These are phyloP conservation scores for Vitis hybrid DNA, from an alignment of 177 flowering plant genomes.

Conservation along the genomic window DNA sequence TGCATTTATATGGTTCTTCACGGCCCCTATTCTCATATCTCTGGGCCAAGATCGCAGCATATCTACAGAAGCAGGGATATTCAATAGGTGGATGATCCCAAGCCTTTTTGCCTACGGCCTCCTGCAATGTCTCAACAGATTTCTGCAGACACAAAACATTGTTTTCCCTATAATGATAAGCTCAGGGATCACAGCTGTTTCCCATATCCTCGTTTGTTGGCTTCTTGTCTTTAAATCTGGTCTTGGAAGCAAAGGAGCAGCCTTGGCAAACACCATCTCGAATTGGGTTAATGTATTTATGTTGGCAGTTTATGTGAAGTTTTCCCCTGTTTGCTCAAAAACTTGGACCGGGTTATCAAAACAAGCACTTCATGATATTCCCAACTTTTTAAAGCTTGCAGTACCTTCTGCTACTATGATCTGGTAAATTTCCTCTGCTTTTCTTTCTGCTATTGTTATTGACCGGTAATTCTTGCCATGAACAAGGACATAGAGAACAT, in stretches of 20 bases:
- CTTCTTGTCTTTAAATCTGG: constrained; percentile 38
- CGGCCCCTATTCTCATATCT: constrained; percentile 28
- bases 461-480: not conserved
- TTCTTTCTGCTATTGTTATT: not conserved
- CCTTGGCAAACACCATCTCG: constrained; percentile 47
- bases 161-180: constrained; percentile 54
- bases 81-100: constrained; percentile 49
- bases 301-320: constrained; percentile 39
- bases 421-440: constrained; percentile 33
- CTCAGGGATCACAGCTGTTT: constrained; percentile 34
- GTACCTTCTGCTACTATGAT: constrained; percentile 63
- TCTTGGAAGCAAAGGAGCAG: constrained; percentile 51
- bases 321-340: constrained; percentile 35
- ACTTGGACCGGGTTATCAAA: constrained; percentile 61
- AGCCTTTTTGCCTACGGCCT: constrained; percentile 43
- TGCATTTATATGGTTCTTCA: constrained; percentile 39
- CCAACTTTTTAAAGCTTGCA: constrained; percentile 46
- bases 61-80: constrained; percentile 47
- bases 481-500: not conserved
- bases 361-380: constrained; percentile 37
- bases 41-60: constrained; percentile 45
- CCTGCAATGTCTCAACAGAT: constrained; percentile 48
- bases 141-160: constrained; percentile 53
- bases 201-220: constrained; percentile 52
- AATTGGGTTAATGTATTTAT: constrained; percentile 48